These are phyloP conservation scores for Suhomyces anneliseae DNA, from an alignment of 1,139 yeast species.

Conservation along the genomic window DNA sequence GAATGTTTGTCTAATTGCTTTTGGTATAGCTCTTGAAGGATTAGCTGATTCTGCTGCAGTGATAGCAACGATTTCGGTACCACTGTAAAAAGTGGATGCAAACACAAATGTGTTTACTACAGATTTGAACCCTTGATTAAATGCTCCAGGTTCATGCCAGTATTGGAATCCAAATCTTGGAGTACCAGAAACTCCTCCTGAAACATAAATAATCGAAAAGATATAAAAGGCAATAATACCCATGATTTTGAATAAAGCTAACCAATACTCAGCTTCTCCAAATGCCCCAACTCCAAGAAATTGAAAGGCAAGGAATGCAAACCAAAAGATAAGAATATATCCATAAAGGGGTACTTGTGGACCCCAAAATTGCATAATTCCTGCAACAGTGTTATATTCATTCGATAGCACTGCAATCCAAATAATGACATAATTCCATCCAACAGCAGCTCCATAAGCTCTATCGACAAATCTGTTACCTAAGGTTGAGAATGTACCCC, in stretches of 20 bases:
- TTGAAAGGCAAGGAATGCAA: conserved; percentile 52
- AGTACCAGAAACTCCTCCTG: conserved; percentile 63
- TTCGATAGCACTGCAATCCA: conserved; percentile 63
- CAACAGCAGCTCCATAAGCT: conserved; percentile 61
- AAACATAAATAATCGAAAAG: conserved; percentile 56
- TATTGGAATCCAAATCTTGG: conserved; percentile 54
- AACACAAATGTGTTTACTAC: conserved; percentile 70
- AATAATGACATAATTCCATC: conserved; percentile 62
- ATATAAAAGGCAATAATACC: conserved; percentile 60
- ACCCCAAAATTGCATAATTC: conserved; percentile 59
- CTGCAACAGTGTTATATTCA: conserved; percentile 56
- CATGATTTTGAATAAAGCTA: conserved; percentile 55
- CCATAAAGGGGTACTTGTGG: conserved; percentile 62
- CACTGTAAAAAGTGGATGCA: conserved; percentile 61
- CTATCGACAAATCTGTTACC: conserved; percentile 55
- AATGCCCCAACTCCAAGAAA: conserved; percentile 57
- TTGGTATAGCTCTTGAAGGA: conserved; percentile 56
- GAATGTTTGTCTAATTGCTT: conserved; percentile 58
- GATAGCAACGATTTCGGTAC: conserved; percentile 58
- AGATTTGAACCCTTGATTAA: conserved; percentile 41
- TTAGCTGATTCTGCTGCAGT: conserved; percentile 58
- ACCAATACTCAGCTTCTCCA: conserved; percentile 71
- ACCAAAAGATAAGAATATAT: conserved; percentile 57
- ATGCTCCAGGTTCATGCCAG: conserved; percentile 54
- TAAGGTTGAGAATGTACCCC: conserved; percentile 55